Base-by-base conservation (phyloP, 1,284 basidiomycete species). In the Schizophyllum amplum region DNA sequence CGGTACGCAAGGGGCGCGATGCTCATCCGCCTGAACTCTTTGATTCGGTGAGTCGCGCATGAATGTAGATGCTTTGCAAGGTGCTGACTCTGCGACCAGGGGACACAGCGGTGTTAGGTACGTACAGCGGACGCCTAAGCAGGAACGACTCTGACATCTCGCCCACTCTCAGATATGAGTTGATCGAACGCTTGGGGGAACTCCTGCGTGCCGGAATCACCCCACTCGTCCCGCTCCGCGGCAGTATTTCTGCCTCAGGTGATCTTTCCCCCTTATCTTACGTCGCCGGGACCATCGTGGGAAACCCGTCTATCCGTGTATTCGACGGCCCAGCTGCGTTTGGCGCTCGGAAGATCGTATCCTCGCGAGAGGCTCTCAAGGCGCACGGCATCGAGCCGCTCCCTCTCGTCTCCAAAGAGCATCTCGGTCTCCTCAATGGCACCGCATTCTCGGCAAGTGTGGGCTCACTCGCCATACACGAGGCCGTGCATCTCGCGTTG, bases 1-100 rank as follows among this genome's bases (percentile, higher is more conserved):
- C 27, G 27, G 5, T 33, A 13, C 13, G n/a, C 13, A 13, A 84
- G 91, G 54, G 92, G 88, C 15, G 91, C 92, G 1, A 92, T 94
- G 63, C 73, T 92, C 7, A 79, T 95, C 61, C 86, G 92, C 62
- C 86, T 91, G 76, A 94, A 94, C 72, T 92, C 89, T 1, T 81
- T 93, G 54, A 82, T 92, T 56, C 83, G 92, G 90, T 0, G 92
- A 94, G 71, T 92, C 89, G 33, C 92, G 88, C 52, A 85, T 94
- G 6, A 13, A 5, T 33, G 6, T 13, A 13, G 5, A 5, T 33
- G 5, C 13, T 13, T 5, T 13, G 27, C 13, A 33, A 6, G 6
- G 27, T 6, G 27, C 27, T 33, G 6, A 33, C 27, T 13, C 13
- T 13, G 27, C 13, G 5, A 33, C 27, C 27, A 33, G 27, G 6